A percentile compares a stretch with the other conserved stretches of the same genome.
These are phyloP conservation scores for Evansstolkia leycettana DNA, from an alignment of 495 filamentous ascomycete species.

Conservation along the genomic window DNA sequence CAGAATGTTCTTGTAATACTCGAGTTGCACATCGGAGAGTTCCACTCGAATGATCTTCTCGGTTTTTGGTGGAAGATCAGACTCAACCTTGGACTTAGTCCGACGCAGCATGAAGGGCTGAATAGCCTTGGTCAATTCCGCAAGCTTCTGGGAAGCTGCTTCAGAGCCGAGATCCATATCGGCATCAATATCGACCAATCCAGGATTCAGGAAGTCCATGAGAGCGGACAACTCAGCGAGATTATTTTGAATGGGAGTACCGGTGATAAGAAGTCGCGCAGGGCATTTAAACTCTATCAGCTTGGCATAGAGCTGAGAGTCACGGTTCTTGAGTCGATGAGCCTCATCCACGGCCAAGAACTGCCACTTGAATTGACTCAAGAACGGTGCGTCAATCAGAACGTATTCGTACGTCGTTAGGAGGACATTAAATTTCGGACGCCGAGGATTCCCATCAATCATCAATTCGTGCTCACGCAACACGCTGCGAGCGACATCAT, in stretches of 20 bases:
- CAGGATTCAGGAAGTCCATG: conserved; percentile 92
- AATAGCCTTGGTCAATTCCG: conserved; percentile 61
- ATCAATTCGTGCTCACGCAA: conserved; percentile 84
- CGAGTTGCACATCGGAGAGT: conserved; percentile 85
- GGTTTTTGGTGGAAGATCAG: conserved; percentile 87
- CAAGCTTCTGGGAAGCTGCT: conserved; percentile 54
- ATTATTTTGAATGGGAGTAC: conserved; percentile 95
- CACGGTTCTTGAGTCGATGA: conserved; percentile 90
- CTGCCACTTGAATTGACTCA: conserved; percentile 90
- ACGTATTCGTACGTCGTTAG: conserved; percentile 96
- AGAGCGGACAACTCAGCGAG: conserved; percentile 82
- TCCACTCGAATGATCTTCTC: conserved; percentile 98
- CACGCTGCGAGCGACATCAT: conserved; percentile 63
- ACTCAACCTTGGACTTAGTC: conserved; percentile 93
- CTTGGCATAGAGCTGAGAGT: conserved; percentile 80
- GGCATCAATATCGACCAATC: conserved; percentile 71
- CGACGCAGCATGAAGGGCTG: conserved; percentile 90
- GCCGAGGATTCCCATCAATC: conserved; percentile 66
- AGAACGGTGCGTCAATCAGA: conserved; percentile 60
- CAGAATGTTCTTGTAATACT: conserved; percentile 98
- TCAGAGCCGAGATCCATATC: conserved; percentile 72
- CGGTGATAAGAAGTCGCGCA: conserved; percentile 83
- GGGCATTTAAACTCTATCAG: conserved; percentile 75
- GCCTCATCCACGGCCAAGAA: conserved; percentile 94
- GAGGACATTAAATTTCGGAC: conserved; percentile 87